A percentile compares a stretch with the other conserved stretches of the same genome.
Conservation (phyloP, 768 basidiomycete species). For the Exsudoporus frostii region DNA sequence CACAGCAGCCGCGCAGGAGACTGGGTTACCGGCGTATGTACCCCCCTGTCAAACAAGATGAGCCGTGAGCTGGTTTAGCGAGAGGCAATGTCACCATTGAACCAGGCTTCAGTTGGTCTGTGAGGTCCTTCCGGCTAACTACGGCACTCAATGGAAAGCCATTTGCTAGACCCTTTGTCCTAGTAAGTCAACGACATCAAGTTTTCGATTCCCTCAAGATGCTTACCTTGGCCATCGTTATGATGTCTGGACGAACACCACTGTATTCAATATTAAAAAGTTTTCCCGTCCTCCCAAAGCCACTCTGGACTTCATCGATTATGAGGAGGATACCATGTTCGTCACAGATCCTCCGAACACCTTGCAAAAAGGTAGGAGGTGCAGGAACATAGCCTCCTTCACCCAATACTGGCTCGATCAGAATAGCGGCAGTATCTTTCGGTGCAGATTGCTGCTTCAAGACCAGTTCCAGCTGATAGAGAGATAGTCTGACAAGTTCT, state of each 20-base stretch:
- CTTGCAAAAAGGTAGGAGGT: constrained; percentile 73
- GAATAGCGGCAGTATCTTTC: constrained; percentile 85
- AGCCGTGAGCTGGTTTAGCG: background rate
- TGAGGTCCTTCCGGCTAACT: constrained; percentile 75
- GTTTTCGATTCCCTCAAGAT: background rate
- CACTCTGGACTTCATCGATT: constrained; percentile 85
- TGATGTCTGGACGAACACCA: constrained; percentile 81
- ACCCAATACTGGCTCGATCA: constrained; percentile 90
- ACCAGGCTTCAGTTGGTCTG: constrained; percentile 76
- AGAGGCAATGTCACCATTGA: constrained; percentile 53
- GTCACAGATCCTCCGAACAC: constrained; percentile 83
- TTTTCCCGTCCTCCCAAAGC: constrained; percentile 85
- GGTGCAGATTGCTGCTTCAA: constrained; percentile 79
- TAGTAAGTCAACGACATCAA: constrained; percentile 5
- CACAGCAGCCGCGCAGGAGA: constrained; percentile 86
- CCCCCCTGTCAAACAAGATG: constrained; percentile 53
- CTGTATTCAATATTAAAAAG: constrained; percentile 82
- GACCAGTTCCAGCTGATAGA: constrained; percentile 81
- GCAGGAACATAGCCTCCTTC: constrained; percentile 96
- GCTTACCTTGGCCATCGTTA: constrained; percentile 81
- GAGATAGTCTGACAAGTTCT: constrained; percentile 57
- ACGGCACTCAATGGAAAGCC: constrained; percentile 93
- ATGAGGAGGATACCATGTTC: constrained; percentile 81
- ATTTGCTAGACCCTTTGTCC: constrained; percentile 69
- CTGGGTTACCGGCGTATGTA: constrained; percentile 90